Base-by-base conservation (phyloP, 257 asterid genomes). In the Jacaranda mimosifolia region DNA sequence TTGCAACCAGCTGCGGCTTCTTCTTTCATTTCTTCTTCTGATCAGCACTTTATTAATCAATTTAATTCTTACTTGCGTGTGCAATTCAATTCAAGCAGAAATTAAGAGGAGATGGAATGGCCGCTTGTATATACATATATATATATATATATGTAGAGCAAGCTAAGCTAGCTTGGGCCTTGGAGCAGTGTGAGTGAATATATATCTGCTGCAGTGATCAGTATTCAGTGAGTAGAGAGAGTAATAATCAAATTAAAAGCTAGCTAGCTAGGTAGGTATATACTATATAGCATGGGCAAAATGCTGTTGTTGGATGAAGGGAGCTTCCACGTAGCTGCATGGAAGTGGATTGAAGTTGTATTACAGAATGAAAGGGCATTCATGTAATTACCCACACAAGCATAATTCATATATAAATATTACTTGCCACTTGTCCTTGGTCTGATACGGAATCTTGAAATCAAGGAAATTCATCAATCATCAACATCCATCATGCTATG, bases 261-360 rank as follows among this genome's bases (percentile, higher is more conserved):
- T 42, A 42, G 45, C 45, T 40, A 40, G 46, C 46, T 42, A 42
- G 46, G 9, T 42, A 3, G 9, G 9, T 42, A 26, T 26, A 26
- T 26, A 26, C 32, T 26, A 26, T 26, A 26, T 12, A 12, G 57
- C 11, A 35, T 49, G 39, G 62, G 60, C 11, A 62, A 32, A 63
- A 74, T 26, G 32, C 9, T 49, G 35, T 35, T 21, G 55, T 42
- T 17, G 19, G 14, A 59, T 59, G 49, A 49, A 58, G 51, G 15
- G 43, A 51, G 80, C 35, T 63, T 78, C 77, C 73, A 78, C 73
- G 78, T 78, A 21, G 63, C 49, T 59, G 65, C 79, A 63, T 51
- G 68, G 60, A 59, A 60, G 76, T 80, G 80, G 79, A 68, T 56
- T 75, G 21, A 62, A 74, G 84, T 69, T 77, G 76, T 70, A 67